Base-by-base conservation (phyloP, 495 filamentous ascomycete genomes). In the Penicillium herquei region DNA sequence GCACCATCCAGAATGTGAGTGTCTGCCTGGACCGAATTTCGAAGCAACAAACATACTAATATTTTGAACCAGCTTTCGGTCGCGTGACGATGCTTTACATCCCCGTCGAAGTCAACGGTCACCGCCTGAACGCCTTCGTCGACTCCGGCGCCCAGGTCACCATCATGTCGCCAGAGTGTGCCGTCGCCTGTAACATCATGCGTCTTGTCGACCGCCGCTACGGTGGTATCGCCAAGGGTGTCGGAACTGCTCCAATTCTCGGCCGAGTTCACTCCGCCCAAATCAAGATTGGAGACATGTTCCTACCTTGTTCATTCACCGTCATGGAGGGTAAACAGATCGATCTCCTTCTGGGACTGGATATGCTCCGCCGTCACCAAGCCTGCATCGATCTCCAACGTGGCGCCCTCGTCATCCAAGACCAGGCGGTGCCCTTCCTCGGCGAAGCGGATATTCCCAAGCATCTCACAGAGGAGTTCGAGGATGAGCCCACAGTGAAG, bases 321-420 rank as follows among this genome's bases (percentile, higher is more conserved):
- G 94, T 99, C 59, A 97, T 99, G 94, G 94, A 99, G 72, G 94
- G 94, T 35, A 99, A 98, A 71, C 85, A 89, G 54, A 94, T 98
- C n/a, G 94, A 98, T 63, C 78, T 99, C 10, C 81, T 99, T 7
- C 80, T 99, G 10, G 94, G 94, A 6, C 76, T 99, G 43, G 94
- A 99, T 68, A 99, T 99, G 89, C 76, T 98, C 48, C 96, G 91
- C 70, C 82, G 95, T 32, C 90, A 96, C 69, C 93, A 96, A 71
- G 94, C 93, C 4, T 89, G 81, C 54, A 91, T 99, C 58, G 95
- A 99, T 65, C 82, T 99, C 8, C 77, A 80, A 56, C 86, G 84
- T 64, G 87, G 88, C 55, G 86, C 84, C 32, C 81, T 99, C 14
- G 76, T 93, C 32, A 95, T 99, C 63, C 90, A 94, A 64, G 90